Evolutionary conservation across 2,329 filamentous ascomycete species (phyloP), one percentile per base, ranked within the genome.

Genomic region (Uncinocarpus reesii): DNA sequence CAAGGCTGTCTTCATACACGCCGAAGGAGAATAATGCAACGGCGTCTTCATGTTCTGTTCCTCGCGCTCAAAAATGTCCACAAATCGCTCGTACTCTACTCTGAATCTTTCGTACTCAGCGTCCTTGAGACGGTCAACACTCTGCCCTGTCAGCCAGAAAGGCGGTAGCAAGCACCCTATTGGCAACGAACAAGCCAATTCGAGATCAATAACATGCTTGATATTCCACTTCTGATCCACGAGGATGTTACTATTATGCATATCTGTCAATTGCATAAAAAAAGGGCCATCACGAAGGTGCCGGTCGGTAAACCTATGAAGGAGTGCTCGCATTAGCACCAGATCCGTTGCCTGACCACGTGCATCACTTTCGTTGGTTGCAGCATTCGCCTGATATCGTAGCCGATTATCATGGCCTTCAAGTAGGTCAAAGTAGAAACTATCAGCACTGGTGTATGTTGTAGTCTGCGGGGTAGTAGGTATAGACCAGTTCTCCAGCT

Each of bases 231-330:
- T 50, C 10, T 60, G 47, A 44, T 53, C 52, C 32, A 53, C 42
- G 16, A 52, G 37, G 2, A 53, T 46, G 29, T 52, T 53, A 32
- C 47, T 47, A 11, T 24, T 7, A 36, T 69, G 62, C 13, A 70
- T 52, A 48, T 70, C 66, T 16, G 63, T 67, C 13, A 70, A 54
- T 3, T 49, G 53, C 48, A 60, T 54, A 37, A 62, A 48, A 48
- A 65, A 68, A 0, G 62, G 63, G 5, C 65, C 64, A 26, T 57
- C 41, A 15, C 56, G 53, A 15, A 65, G 53, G 55, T 63, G 57
- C 3, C 50, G 47, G n/a, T 42, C 54, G 35, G 53, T 60, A 63
- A 24, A 60, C 46, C 47, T 62, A 57, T n/a, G 57, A 46, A 29
- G 54, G 28, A 34, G 54, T 35, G 51, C 63, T 63, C 37, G 60